phyloP scores from a whole-genome alignment of 257 asterid species.

The Penstemon eatonii region DNA sequence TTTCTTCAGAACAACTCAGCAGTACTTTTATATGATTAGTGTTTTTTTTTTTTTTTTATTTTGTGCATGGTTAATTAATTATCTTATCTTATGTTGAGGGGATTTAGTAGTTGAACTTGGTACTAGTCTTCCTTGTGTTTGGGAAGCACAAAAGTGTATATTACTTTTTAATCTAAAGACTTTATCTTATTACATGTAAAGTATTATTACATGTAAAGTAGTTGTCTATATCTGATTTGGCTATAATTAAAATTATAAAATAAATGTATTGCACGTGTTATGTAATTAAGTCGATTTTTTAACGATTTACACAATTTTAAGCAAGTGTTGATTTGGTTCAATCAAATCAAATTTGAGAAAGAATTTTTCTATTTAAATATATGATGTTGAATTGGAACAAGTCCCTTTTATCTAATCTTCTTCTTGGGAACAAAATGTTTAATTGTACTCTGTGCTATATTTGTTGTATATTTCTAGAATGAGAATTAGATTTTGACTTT shows the following conservation, averaged over 20 bases:
- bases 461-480: constrained; percentile 27
- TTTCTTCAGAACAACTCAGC: constrained; percentile 43
- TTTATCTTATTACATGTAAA: neutral
- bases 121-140: constrained; percentile 22
- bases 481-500: constrained; percentile 34
- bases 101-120: too few species aligned
- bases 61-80: too few species aligned
- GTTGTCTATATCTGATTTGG: too few species aligned
- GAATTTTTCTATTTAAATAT: constrained; percentile 2
- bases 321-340: too few species aligned
- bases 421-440: constrained; percentile 3
- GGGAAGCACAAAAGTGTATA: constrained; percentile 32
- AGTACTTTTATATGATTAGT: constrained; percentile 22
- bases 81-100: too few species aligned
- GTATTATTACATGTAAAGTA: too few species aligned
- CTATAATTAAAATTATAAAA: too few species aligned
- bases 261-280: too few species aligned
- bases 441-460: constrained; percentile 30
- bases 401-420: constrained; percentile 3
- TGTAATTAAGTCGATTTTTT: too few species aligned
- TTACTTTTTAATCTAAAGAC: constrained; percentile 25
- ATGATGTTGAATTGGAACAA: constrained; percentile 34
- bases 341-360: too few species aligned
- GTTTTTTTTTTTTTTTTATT: constrained; percentile 8
- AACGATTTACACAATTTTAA: too few species aligned